Evolutionary conservation across 2,329 filamentous ascomycete species (phyloP), one percentile per base, ranked within the genome.

Genomic region (Neoascochyta sp.): DNA sequence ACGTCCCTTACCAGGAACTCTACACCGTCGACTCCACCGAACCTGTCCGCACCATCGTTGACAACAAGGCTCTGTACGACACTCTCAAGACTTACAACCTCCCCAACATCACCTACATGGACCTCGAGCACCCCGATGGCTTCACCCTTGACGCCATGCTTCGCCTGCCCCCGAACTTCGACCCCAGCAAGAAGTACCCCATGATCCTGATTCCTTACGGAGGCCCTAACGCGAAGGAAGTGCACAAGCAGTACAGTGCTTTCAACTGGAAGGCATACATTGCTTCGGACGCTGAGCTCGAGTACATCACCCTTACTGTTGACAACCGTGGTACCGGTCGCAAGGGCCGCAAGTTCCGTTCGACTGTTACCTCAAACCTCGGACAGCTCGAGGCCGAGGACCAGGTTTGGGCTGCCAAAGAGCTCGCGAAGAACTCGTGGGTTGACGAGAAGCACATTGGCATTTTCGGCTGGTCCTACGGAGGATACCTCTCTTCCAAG

Each of bases 391-490:
- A 85, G 50, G 71, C 80, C 0, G 57, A 73, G 12, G 81, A 85
- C 51, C 81, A 85, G 53, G 74, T 83, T 45, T 83, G 75, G 72
- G 80, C 79, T 0, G 80, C 80, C 0, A 64, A 72, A 36, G 59
- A 78, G 50, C 66, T 81, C 3, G 65, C 69, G 0, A 64, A 67
- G 34, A 65, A 73, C 36, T 32, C 60, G 0, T 84, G 70, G 53
- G 68, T 83, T 34, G 75, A 84, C 48, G 56, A 63, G 1, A 56
- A 71, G 8, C 73, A 79, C 47, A 69, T 84, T 9, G 79, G 73
- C 22, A 83, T 84, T 50, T 83, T 75, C 66, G 81, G 81, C 2
- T 83, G 78, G 79, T 80, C 74, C 0, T 84, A 75, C 44, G 81
- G 81, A 9, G 81, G 80, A 2, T 85, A 80, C 47, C 68, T 85